Conservation (phyloP, 805 yeast species). For the Schizosaccharomyces lindneri region DNA sequence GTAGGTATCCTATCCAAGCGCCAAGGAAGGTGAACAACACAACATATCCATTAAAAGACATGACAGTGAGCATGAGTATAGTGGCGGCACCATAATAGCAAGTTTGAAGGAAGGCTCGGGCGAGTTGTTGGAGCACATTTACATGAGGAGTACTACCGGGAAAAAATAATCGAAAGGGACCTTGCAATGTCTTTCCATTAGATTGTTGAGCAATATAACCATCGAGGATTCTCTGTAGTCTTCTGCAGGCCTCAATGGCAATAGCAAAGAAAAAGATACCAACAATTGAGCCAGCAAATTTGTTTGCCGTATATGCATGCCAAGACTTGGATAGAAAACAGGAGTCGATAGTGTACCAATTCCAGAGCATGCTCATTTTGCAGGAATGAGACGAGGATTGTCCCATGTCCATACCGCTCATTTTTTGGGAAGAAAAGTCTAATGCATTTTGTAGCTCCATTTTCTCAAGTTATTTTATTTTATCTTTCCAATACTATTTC, state of each 20-base stretch:
- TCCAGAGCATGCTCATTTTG: slow-evolving; percentile 35
- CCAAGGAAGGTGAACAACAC: slow-evolving; percentile 32
- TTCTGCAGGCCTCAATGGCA: slow-evolving; percentile 30
- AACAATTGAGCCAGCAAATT: slow-evolving; percentile 47
- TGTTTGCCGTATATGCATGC: slow-evolving; percentile 35
- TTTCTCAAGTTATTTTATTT: too few species aligned
- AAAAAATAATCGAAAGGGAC: background rate
- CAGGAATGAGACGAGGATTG: slow-evolving; percentile 9
- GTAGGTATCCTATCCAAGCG: slow-evolving; percentile 26
- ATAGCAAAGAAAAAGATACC: slow-evolving; percentile 37
- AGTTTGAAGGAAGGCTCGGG: slow-evolving; percentile 26
- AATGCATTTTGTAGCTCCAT: too few species aligned
- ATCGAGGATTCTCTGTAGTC: slow-evolving; percentile 25
- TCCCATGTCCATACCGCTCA: background rate
- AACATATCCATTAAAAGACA: slow-evolving; percentile 47
- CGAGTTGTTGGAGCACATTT: slow-evolving; percentile 16
- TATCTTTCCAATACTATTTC: too few species aligned
- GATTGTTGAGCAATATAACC: slow-evolving; percentile 16
- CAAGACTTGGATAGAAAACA: slow-evolving; percentile 40
- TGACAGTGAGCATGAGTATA: slow-evolving; percentile 43
- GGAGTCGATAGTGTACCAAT: slow-evolving; percentile 42
- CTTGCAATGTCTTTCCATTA: background rate
- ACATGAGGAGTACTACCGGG: background rate
- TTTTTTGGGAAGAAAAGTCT: background rate
- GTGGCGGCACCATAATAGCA: slow-evolving; percentile 43